Conservation (phyloP, 2,329 filamentous ascomycete genomes). For the Diaporthe vaccinii region DNA sequence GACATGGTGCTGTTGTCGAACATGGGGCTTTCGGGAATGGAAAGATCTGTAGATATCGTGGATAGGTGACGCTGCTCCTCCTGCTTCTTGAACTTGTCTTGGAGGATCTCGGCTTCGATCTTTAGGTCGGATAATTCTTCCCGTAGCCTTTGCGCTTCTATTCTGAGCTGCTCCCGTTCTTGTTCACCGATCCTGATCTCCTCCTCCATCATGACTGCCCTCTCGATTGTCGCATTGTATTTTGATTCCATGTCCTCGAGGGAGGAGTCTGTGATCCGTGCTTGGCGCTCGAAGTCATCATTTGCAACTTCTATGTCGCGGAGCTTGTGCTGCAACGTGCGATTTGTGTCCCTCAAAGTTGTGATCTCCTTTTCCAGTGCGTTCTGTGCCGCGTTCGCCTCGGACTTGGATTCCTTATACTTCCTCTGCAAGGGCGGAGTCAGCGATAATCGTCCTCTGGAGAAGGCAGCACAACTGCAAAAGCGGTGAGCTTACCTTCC, state of each 20-base stretch:
- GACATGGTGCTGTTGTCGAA: conserved; percentile 84
- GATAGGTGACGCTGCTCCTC: conserved; percentile 68
- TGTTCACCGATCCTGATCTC: conserved; percentile 93
- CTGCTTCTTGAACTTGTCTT: conserved; percentile 89
- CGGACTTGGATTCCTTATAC: conserved; percentile 93
- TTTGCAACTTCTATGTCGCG: conserved; percentile 98
- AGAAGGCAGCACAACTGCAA: conserved; percentile 5
- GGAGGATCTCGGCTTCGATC: conserved; percentile 93
- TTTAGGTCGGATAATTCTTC: conserved; percentile 94
- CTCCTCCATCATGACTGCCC: conserved; percentile 93
- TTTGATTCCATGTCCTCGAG: conserved; percentile 98
- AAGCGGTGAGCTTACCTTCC: conserved; percentile 79
- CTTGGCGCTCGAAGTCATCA: conserved; percentile 97
- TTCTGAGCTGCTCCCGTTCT: conserved; percentile 89
- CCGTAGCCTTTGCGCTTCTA: conserved; percentile 89
- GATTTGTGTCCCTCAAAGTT: conserved; percentile 84
- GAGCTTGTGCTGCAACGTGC: conserved; percentile 84
- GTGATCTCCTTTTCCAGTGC: conserved; percentile 96
- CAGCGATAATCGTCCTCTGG: conserved; percentile 39
- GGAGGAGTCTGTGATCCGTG: conserved; percentile 93
- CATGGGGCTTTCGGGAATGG: conserved; percentile 75
- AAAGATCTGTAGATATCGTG: conserved; percentile 72
- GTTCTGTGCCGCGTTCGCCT: conserved; percentile 88
- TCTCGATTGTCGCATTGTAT: conserved; percentile 94
- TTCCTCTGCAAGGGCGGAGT: conserved; percentile 74